Conservation (phyloP, 176 grass and related monocot species). For the Thalia dealbata region DNA sequence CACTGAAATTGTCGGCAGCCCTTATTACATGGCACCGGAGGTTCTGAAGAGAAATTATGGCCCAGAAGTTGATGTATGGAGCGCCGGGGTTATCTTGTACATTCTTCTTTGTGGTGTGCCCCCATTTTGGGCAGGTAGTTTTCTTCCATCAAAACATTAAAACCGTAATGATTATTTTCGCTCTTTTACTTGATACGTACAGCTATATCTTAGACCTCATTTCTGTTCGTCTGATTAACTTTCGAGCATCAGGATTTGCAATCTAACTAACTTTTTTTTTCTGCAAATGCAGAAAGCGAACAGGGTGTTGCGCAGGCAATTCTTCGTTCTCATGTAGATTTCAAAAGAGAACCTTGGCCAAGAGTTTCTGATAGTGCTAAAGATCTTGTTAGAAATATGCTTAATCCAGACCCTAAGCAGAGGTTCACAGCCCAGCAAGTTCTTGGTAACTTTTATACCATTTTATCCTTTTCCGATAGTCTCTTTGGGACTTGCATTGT, state of each 20-base stretch:
- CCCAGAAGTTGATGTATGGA: not conserved
- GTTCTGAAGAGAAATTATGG: not conserved
- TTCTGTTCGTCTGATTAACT: not conserved
- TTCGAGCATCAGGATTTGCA: not conserved
- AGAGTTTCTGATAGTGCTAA: constrained; percentile 8
- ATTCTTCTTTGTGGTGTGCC: not conserved
- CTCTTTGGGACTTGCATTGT: not conserved
- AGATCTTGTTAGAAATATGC: constrained; percentile 2
- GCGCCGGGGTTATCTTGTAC: not conserved
- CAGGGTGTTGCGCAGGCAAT: constrained; percentile 5
- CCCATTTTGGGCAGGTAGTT: not conserved
- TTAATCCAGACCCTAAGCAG: not conserved
- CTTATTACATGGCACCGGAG: not conserved
- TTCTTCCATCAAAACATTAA: not conserved
- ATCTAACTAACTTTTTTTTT: not conserved
- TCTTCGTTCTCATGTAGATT: constrained; percentile 1
- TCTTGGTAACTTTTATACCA: not conserved
- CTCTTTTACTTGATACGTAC: not conserved
- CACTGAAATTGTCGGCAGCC: not conserved
- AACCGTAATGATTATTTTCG: not conserved
- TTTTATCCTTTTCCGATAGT: not conserved
- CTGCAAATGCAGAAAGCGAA: constrained; percentile 1
- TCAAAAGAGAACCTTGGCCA: constrained; percentile 5
- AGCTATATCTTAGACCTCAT: not conserved
- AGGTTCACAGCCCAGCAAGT: constrained; percentile 3